These are phyloP conservation scores for Salvia splendens DNA, from an alignment of 257 asterid species.

Conservation along the genomic window DNA sequence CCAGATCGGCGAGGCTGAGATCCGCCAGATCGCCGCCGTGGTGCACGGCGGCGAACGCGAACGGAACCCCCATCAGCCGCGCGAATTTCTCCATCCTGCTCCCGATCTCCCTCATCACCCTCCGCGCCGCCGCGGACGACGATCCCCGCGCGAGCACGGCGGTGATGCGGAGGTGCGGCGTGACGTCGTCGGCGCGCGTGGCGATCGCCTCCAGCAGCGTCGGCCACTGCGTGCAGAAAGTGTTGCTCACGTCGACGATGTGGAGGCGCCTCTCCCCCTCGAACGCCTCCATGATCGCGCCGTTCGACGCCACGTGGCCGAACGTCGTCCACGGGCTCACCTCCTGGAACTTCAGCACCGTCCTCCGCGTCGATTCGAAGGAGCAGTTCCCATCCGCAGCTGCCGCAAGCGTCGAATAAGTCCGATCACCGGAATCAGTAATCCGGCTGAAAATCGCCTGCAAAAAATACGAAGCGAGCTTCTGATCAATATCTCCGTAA, in stretches of 20 bases:
- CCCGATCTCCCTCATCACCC: slow-evolving; percentile 85
- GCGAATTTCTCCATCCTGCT: slow-evolving; percentile 90
- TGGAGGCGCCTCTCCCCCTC: slow-evolving; percentile 79
- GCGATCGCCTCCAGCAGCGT: slow-evolving; percentile 94
- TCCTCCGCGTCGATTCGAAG: slow-evolving; percentile 72
- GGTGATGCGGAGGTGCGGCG: slow-evolving; percentile 82
- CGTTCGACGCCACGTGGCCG: slow-evolving; percentile 92
- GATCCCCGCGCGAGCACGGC: slow-evolving; percentile 51
- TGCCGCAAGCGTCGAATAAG: slow-evolving; percentile 45
- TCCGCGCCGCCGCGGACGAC: slow-evolving; percentile 32
- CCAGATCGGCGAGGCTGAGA: slow-evolving; percentile 51
- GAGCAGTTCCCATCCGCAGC: slow-evolving; percentile 71
- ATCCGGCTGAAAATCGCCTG: slow-evolving; percentile 80
- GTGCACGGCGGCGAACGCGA: slow-evolving; percentile 59
- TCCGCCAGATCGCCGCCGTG: slow-evolving; percentile 82
- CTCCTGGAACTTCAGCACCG: slow-evolving; percentile 80
- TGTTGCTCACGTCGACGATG: slow-evolving; percentile 78
- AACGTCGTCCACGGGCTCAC: slow-evolving; percentile 93
- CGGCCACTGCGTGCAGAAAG: slow-evolving; percentile 98
- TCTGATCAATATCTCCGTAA: slow-evolving; percentile 85
- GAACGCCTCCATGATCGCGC: slow-evolving; percentile 90
- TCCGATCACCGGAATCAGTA: slow-evolving; percentile 78
- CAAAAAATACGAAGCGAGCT: slow-evolving; percentile 77
- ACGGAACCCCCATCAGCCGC: slow-evolving; percentile 95
- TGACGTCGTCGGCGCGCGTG: slow-evolving; percentile 70